A percentile compares a stretch with the other conserved stretches of the same genome.
Conservation (phyloP, 1,139 yeast genomes). For the Starmera stellimalicola region DNA sequence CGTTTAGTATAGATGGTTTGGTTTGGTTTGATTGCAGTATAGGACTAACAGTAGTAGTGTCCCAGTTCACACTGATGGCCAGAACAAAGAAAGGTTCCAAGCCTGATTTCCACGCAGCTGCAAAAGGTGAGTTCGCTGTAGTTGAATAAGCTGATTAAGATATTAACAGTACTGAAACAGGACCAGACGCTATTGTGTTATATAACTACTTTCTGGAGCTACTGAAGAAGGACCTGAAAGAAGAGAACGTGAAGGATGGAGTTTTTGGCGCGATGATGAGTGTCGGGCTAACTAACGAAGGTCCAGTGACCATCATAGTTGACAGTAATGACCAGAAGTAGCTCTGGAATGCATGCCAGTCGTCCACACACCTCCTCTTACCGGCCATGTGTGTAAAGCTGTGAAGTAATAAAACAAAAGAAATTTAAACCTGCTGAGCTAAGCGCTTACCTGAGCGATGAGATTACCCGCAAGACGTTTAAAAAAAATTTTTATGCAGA, state of each 20-base stretch:
- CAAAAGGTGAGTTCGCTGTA: conserved; percentile 39
- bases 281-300: conserved; percentile 71
- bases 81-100: conserved; percentile 81
- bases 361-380: background rate
- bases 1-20: no score
- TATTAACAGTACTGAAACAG: conserved; percentile 4
- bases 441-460: background rate
- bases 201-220: conserved; percentile 52
- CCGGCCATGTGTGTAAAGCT: no score
- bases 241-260: conserved; percentile 69
- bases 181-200: conserved; percentile 55
- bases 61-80: conserved; percentile 86
- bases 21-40: conserved; percentile 8
- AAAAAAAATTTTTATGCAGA: background rate
- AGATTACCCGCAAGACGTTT: background rate
- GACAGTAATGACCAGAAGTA: conserved; percentile 19
- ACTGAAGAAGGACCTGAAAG: conserved; percentile 47
- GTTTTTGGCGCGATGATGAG: conserved; percentile 97
- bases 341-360: background rate
- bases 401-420: background rate
- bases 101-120: conserved; percentile 90
- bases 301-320: conserved; percentile 30
- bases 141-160: background rate
- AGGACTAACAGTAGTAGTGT: conserved; percentile 31
- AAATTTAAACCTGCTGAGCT: background rate